A percentile compares a stretch with the other conserved stretches of the same genome.
phyloP scores from a whole-genome alignment of 805 yeast species.

The Metschnikowia dekortorum region DNA sequence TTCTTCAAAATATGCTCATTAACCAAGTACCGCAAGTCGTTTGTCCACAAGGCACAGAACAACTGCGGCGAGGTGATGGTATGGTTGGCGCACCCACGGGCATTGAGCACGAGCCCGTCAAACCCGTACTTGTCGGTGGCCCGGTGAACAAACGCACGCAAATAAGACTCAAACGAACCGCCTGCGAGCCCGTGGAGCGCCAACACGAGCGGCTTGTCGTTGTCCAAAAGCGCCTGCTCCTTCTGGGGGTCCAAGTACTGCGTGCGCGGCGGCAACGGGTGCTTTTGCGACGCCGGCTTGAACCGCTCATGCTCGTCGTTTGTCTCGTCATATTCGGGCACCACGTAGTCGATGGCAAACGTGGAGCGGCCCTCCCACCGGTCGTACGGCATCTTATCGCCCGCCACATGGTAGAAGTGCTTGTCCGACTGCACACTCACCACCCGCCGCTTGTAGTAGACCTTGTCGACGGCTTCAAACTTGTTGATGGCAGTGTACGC shows the following conservation, averaged over 20 bases:
- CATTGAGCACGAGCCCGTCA: conserved; percentile 58
- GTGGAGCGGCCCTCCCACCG: conserved; percentile 43
- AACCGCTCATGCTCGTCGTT: conserved; percentile 23
- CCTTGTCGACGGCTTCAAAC: conserved; percentile 37
- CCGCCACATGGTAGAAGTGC: conserved; percentile 22
- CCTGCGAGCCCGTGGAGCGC: conserved; percentile 74
- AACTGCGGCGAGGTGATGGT: conserved; percentile 64
- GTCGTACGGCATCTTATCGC: conserved; percentile 33
- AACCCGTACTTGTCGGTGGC: conserved; percentile 41
- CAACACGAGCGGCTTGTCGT: conserved; percentile 52
- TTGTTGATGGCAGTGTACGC: conserved; percentile 44
- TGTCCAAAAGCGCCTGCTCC: conserved; percentile 27
- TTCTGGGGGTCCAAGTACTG: conserved; percentile 51
- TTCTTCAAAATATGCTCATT: conserved; percentile 43
- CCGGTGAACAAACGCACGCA: conserved; percentile 49
- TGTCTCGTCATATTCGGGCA: conserved; percentile 13
- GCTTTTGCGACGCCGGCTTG: conserved; percentile 44
- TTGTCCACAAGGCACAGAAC: conserved; percentile 65
- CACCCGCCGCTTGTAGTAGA: conserved; percentile 44
- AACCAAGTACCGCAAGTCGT: conserved; percentile 59
- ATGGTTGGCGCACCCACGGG: conserved; percentile 76
- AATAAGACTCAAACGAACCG: conserved; percentile 73
- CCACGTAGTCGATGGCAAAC: conserved; percentile 48
- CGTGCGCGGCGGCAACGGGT: conserved; percentile 65
- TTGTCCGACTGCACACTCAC: conserved; percentile 26